phyloP scores from a whole-genome alignment of 257 asterid species.

The Solanum pinnatisectum region DNA sequence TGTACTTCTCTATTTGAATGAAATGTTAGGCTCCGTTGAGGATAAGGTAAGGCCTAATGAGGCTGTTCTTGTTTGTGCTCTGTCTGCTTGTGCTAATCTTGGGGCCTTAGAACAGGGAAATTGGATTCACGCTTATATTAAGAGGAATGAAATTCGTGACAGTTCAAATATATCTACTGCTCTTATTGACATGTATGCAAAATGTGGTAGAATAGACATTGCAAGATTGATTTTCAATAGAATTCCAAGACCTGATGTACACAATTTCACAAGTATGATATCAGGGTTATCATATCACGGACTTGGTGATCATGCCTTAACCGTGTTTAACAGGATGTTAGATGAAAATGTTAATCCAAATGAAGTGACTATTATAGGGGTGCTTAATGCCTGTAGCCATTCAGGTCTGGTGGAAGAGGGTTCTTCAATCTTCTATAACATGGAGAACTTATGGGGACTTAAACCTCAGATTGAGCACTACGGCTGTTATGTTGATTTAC shows the following conservation, averaged over 20 bases:
- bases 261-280: conserved; percentile 65
- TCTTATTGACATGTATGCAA: conserved; percentile 77
- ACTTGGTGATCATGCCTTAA: conserved; percentile 45
- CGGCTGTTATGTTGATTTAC: conserved; percentile 73
- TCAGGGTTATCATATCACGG: conserved; percentile 62
- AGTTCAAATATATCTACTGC: conserved; percentile 52
- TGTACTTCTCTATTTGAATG: conserved; percentile 36
- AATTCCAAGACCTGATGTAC: conserved; percentile 33
- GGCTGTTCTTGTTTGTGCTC: conserved; percentile 67
- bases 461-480: conserved; percentile 63
- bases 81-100: conserved; percentile 79
- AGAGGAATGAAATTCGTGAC: conserved; percentile 9
- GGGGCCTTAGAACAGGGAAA: conserved; percentile 65
- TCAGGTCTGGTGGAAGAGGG: conserved; percentile 64
- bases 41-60: conserved; percentile 49
- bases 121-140: conserved; percentile 43
- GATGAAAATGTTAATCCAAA: conserved; percentile 45
- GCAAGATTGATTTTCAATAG: conserved; percentile 39
- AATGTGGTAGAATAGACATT: conserved; percentile 58
- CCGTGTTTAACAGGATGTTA: conserved; percentile 43
- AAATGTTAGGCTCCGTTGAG: conserved; percentile 23
- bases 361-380: conserved; percentile 50
- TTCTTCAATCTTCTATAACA: conserved; percentile 48
- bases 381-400: conserved; percentile 78
- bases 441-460: conserved; percentile 48